Conservation (phyloP, 176 grass and related monocot species). For the Melocanna baccifera region DNA sequence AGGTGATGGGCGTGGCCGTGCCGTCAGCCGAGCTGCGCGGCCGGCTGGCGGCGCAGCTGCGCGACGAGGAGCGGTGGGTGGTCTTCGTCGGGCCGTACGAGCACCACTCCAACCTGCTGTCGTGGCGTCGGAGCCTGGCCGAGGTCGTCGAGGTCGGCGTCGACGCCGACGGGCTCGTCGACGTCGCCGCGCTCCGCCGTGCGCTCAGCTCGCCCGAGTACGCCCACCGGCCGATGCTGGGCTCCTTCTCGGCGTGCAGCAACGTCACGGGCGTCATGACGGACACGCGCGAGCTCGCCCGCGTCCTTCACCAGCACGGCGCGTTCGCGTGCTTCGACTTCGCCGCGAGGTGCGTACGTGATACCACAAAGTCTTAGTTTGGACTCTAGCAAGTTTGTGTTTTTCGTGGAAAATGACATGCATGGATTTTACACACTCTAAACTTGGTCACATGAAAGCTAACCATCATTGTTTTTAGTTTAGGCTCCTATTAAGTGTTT, state of each 20-base stretch:
- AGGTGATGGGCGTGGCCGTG: constrained; percentile 51
- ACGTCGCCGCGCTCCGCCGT: constrained; percentile 45
- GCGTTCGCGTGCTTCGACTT: constrained; percentile 92
- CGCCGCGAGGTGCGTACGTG: constrained; percentile 50
- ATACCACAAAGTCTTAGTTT: not conserved
- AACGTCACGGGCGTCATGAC: constrained; percentile 66
- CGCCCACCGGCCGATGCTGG: constrained; percentile 56
- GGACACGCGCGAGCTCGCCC: constrained; percentile 56
- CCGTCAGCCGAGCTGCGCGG: constrained; percentile 35
- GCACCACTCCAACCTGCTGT: constrained; percentile 89
- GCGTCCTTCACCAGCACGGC: constrained; percentile 64
- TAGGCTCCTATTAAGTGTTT: not conserved
- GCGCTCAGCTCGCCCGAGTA: constrained; percentile 29
- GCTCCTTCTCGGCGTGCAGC: constrained; percentile 88
- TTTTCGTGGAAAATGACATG: not conserved
- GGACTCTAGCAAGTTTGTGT: not conserved
- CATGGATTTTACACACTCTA: not conserved
- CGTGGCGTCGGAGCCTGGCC: constrained; percentile 68
- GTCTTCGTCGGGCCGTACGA: constrained; percentile 79
- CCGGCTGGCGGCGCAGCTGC: constrained; percentile 30
- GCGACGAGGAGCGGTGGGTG: constrained; percentile 62
- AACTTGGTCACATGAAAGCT: not conserved
- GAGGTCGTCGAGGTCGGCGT: constrained; percentile 74
- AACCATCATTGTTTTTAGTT: not conserved
- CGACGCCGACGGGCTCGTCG: constrained; percentile 36